Base-by-base conservation (phyloP, 2,329 filamentous ascomycete genomes). In the Fusarium sp. region DNA sequence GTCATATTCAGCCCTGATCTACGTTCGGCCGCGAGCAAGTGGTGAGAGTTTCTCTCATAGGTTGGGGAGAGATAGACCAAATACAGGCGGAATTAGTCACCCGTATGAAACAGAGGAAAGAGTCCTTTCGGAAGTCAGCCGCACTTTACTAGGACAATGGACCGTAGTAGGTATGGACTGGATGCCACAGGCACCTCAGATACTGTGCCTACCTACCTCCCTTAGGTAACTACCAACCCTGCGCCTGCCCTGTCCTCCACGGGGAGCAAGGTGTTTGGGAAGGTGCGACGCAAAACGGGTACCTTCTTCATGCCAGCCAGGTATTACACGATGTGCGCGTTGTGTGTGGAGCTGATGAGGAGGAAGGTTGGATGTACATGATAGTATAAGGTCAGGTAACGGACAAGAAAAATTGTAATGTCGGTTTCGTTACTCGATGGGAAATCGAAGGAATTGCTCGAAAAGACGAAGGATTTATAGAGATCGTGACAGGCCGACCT, bases 251-350 rank as follows among this genome's bases (percentile, higher is more conserved):
- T 67, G 54, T n/a, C 39, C 61, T 53, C 41, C 31, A 50, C 42
- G 24, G 63, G 30, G 41, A 68, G 42, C 33, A 59, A 36, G 24
- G 24, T 58, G 44, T 60, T 71, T 70, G 65, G 65, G 70, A 67
- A 72, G 65, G 70, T 57, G 70, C 56, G 35, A 60, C 31, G 44
- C 56, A 67, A 45, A 61, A 53, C 45, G 33, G 54, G 42, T 60
- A 64, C 60, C 24, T 67, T 30, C 39, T 33, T 50, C n/a, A 31
- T 47, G 38, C 39, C 42, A 51, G 33, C 45, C 42, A 51, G 31
- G 45, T 63, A 69, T 53, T 69, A 69, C 65, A 69, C 58, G 66
- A 51, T 53, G 54, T 38, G 44, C 56, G 69, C 70, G 65, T 70
- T 35, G 53, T 59, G 36, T 59, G 70, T 72, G 69, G 70, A 72